Base-by-base conservation (phyloP, 768 basidiomycete genomes). In the Tulasnella sp. region DNA sequence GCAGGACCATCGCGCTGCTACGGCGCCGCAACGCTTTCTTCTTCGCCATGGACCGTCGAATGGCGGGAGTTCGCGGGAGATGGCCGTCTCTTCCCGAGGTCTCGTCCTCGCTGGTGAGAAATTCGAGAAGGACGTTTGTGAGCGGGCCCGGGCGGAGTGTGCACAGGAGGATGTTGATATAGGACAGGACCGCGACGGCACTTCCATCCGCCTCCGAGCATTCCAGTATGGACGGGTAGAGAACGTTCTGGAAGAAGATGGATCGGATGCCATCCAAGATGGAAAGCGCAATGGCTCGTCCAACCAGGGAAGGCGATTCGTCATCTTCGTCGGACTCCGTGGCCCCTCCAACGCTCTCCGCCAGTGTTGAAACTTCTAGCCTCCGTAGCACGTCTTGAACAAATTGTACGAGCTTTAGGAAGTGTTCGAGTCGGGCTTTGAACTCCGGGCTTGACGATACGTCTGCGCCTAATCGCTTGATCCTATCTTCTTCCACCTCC, bases 191-290 rank as follows among this genome's bases (percentile, higher is more conserved):
- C 11, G 96, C 95, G 1, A 97, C 90, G 0, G 95, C 92, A 74
- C 94, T 96, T n/a, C 96, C 96, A 78, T 98, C 96, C 5, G 84
- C 78, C 74, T 93, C 92, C 0, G 95, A 95, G 80, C 94, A 95
- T 78, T 98, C 95, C 64, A 97, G 83, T 67, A 98, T 87, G 11
- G 94, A 92, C 0, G 96, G 92, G 78, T 96, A 96, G 36, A 98
- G 81, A 26, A 98, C 90, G 76, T 94, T 96, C 80, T 95, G 91
- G 4, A 98, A 83, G 82, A 98, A 98, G 71, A 92, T 90, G 22
- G 87, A 84, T 40, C 91, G 88, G 11, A 97, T 86, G 17, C 93
- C 89, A 73, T 91, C 89, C 47, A 96, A 79, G 62, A 95, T 92
- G 5, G 91, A 88, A 74, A 91, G 88, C 1, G 91, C 88, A 72